Evolutionary conservation across 1,284 basidiomycete genomes (phyloP).

Genomic region (Acaromyces ingoldii): DNA sequence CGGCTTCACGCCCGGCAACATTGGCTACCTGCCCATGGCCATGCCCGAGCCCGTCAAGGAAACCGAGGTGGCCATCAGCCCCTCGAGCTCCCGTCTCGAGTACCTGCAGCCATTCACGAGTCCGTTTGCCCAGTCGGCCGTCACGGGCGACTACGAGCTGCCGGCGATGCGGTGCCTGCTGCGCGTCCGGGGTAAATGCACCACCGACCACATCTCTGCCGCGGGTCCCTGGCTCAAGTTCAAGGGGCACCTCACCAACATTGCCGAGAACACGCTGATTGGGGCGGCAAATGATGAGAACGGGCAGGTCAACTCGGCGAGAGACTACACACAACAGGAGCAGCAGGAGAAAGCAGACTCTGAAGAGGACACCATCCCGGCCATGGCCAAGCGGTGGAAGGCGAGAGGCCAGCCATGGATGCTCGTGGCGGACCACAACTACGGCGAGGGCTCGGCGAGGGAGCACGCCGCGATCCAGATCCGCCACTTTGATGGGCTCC

Average conservation of each 20-base stretch:
- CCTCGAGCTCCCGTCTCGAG: constrained; percentile 63
- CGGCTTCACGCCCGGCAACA: constrained; percentile 77
- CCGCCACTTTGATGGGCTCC: constrained; percentile 72
- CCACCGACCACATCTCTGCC: constrained; percentile 66
- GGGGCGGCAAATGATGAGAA: constrained; percentile 53
- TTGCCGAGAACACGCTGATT: constrained; percentile 79
- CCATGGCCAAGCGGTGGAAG: constrained; percentile 39
- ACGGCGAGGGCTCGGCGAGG: constrained; percentile 95
- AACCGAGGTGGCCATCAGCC: constrained; percentile 67
- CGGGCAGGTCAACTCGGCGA: constrained; percentile 53
- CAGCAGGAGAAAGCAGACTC: constrained; percentile 10
- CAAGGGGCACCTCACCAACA: constrained; percentile 85
- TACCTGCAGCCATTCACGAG: constrained; percentile 77
- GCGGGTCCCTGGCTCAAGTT: constrained; percentile 82
- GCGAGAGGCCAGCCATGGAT: constrained; percentile 65
- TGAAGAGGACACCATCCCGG: constrained; percentile 44
- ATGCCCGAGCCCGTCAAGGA: constrained; percentile 64
- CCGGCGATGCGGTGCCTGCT: constrained; percentile 68
- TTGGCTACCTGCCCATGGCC: constrained; percentile 71
- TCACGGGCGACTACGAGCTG: constrained; percentile 64
- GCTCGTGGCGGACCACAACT: constrained; percentile 76
- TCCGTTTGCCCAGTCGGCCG: constrained; percentile 60
- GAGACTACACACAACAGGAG: constrained; percentile 37
- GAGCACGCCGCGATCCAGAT: constrained; percentile 97
- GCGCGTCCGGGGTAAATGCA: constrained; percentile 92